A percentile compares a stretch with the other conserved stretches of the same genome.
phyloP scores from a whole-genome alignment of 2,329 filamentous ascomycete species.

The Colletotrichum liaoningense region DNA sequence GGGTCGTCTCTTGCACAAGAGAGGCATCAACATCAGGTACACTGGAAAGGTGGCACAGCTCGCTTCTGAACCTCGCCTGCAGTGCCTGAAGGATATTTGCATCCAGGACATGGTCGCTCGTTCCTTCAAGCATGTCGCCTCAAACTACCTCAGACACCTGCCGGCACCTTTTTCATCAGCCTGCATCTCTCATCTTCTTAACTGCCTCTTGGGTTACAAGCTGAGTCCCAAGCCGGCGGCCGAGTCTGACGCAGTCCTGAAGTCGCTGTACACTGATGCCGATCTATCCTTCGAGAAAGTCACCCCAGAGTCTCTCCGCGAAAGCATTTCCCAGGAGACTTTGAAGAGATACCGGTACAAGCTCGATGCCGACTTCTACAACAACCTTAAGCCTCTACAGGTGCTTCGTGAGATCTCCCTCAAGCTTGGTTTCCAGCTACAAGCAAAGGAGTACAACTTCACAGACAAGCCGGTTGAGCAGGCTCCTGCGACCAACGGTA shows the following conservation, averaged over 20 bases:
- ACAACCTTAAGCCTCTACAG: slow-evolving; percentile 78
- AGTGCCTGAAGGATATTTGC: slow-evolving; percentile 81
- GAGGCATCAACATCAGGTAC: slow-evolving; percentile 96
- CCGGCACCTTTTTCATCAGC: slow-evolving; percentile 83
- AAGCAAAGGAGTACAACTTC: slow-evolving; percentile 70
- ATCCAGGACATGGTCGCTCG: slow-evolving; percentile 95
- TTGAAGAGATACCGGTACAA: slow-evolving; percentile 80
- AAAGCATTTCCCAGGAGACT: slow-evolving; percentile 79
- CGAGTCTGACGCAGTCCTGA: slow-evolving; percentile 80
- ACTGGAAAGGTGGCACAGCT: slow-evolving; percentile 85
- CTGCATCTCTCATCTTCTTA: slow-evolving; percentile 87
- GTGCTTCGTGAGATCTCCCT: slow-evolving; percentile 89
- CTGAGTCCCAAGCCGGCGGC: slow-evolving; percentile 83
- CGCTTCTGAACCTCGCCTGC: slow-evolving; percentile 76
- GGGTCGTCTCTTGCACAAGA: slow-evolving; percentile 90
- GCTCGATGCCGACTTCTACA: slow-evolving; percentile 75
- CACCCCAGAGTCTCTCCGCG: slow-evolving; percentile 77
- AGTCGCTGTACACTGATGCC: slow-evolving; percentile 81
- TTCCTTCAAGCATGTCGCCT: slow-evolving; percentile 92
- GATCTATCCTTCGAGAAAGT: slow-evolving; percentile 85
- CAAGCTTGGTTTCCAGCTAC: slow-evolving; percentile 90
- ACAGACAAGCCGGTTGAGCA: slow-evolving; percentile 43
- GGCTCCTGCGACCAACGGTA: slow-evolving; percentile 41
- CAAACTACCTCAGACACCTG: slow-evolving; percentile 81
- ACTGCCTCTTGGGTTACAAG: slow-evolving; percentile 86